Evolutionary conservation across 192 early-diverging fungal species (phyloP), one percentile per base, ranked within the genome.

Genomic region (Radiomyces spectabilis): DNA sequence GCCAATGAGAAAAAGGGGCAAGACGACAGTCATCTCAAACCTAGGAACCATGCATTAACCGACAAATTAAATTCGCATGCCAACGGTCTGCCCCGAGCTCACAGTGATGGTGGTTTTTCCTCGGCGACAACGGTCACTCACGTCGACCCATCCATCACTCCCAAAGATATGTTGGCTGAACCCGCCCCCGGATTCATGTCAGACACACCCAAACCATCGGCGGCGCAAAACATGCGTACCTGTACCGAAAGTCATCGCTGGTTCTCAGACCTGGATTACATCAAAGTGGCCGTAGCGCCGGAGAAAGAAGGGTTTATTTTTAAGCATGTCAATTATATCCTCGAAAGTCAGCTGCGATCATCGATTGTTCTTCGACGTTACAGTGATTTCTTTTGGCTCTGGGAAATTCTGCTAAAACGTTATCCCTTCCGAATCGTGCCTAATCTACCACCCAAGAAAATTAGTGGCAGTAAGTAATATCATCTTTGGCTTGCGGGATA

Each of bases 361-460:
- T 66, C 70, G 15, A 66, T 55, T 38, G 92, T 92, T 3, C 63
- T 84, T 26, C 82, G 94, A 13, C 81, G 94, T 47, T 97, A 92
- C 65, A 92, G 86, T 49, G 94, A 97, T 68, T 94, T 97, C 69
- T 81, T 80, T 65, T 94, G 92, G 92, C 66, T 97, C 34, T 78
- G 81, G 35, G 88, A 93, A 55, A 73, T 87, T 13, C 66, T 97
- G 1, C 48, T 80, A 24, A 88, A 84, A 50, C 64, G 79, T 54
- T 97, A 95, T 50, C 93, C 92, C 5, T 90, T 79, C 52, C 75
- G 94, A 15, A 83, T 92, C 53, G 74, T 86, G 19, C 85, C 89
- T 10, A 83, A 82, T 61, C 71, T 94, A 6, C 94, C 94, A 42
- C 94, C 92, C 0, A 96, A 96, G 58, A 85, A 89, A 44, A 71